Base-by-base conservation (phyloP, 1,284 basidiomycete genomes). In the Acaromyces ingoldii region DNA sequence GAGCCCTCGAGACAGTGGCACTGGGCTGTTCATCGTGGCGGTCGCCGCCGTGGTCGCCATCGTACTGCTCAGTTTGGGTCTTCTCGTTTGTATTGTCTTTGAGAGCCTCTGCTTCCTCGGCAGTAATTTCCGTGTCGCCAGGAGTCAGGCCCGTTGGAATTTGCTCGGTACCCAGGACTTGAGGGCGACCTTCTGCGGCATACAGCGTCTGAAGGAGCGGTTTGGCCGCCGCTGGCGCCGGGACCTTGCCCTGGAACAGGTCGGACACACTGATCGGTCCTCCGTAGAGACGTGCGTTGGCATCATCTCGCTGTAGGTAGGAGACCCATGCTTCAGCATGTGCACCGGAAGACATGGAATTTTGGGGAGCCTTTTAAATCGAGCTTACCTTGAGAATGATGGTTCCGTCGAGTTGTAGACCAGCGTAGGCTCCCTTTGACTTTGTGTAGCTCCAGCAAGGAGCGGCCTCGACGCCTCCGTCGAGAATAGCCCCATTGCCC, bases 381-480 rank as follows among this genome's bases (percentile, higher is more conserved):
- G 4, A 17, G 19, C 44, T 46, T 37, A 46, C 44, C 33, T 68
- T 67, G n/a, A 62, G 52, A 10, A 60, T 51, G 29, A 77, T 59
- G 9, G 63, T 71, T 0, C 76, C 74, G 22, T 75, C 74, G 4
- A 77, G 53, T 49, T 76, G 69, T 0, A 75, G 26, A 1, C 72
- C 76, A 0, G 60, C 73, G 45, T 76, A 76, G 46, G 74, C 56
- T 4, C 51, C 74, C 52, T 75, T 76, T 33, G 62, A 67, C 60
- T 77, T 77, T 39, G 62, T 51, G 47, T 77, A 77, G 0, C 65
- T 63, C 65, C 75, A 76, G 28, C 71, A 63, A 2, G 74, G 54
- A 43, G 61, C 46, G 1, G 58, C 63, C 29, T 76, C 63, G 6
- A 70, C 44, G 3, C 62, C 60, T 0, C 65, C 53, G 21, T 77